Evolutionary conservation across 345 rosid genomes (phyloP), one percentile per base, ranked within the genome.

Genomic region (Geranium brycei): DNA sequence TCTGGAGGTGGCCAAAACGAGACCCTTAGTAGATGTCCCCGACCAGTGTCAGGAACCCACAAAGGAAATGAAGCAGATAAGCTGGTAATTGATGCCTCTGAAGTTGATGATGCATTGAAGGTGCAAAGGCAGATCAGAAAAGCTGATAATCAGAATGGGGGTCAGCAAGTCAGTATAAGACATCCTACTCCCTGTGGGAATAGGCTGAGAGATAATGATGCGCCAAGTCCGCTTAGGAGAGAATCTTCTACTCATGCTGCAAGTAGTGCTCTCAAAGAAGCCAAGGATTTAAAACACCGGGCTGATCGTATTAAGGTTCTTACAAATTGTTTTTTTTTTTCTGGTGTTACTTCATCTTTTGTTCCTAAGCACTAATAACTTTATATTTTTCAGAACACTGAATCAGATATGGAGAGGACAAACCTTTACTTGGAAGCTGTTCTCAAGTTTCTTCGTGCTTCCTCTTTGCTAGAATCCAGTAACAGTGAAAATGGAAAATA

Each of bases 361-460:
- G 53, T 13, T 19, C 17, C 58, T 28, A 30, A 32, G 3, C n/a
- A 51, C 14, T 60, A 41, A 51, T 7, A 31, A 14, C 5, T 2
- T 5, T 57, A 13, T 17, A 17, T n/a, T 53, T 31, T 66, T 40
- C 69, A 87, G 95, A 76, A 47, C 35, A 73, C 75, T 64, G 87
- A 79, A 47, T 82, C 81, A 73, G 64, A 59, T 70, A 78, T 74
- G 67, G 91, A 88, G 77, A 80, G 89, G 66, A 85, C 75, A 5
- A 87, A 83, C 78, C 69, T 62, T 61, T 75, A 71, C 78, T 91
- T 91, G 69, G 79, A 86, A 72, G 85, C 91, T 69, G 88, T 93
- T 51, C 77, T 86, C 30, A 81, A 79, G 85, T 91, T 81, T 81
- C 87, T 91, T 69, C 78, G 67, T 17, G 88, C 86, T 62, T 91